These are phyloP conservation scores for Datisca glomerata DNA, from an alignment of 306 rosid genomes.

Conservation along the genomic window DNA sequence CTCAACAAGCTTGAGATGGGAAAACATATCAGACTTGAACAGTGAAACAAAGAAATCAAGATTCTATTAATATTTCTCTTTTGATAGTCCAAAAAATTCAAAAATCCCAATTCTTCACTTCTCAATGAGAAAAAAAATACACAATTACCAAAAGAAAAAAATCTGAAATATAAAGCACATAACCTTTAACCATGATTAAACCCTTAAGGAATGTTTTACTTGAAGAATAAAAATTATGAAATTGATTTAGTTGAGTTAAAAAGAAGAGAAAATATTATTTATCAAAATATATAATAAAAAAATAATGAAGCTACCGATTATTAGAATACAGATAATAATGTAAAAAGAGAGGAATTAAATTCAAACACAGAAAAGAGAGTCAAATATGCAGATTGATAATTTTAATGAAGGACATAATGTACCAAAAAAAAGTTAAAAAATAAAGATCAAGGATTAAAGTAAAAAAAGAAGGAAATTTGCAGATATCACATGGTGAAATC, in stretches of 20 bases:
- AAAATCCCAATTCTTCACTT: conserved; percentile 5
- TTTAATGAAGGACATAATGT: conserved; percentile 4
- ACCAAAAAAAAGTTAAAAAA: conserved; percentile 11
- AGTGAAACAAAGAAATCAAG: conserved; percentile 23
- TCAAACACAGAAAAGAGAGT: conserved; percentile 12
- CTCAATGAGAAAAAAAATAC: not conserved
- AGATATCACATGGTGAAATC: conserved; percentile 4
- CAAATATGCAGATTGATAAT: conserved; percentile 5
- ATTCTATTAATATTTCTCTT: conserved; percentile 27
- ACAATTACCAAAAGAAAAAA: not conserved
- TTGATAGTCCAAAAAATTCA: conserved; percentile 15
- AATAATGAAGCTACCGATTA: no score
- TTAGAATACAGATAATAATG: no score
- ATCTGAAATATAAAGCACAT: not conserved
- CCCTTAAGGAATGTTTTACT: not conserved
- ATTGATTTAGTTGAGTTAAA: not conserved
- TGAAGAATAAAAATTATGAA: not conserved
- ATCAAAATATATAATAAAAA: not conserved
- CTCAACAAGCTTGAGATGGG: conserved; percentile 8
- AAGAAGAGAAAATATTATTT: not conserved
- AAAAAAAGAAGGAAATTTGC: conserved; percentile 3
- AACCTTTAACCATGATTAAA: not conserved
- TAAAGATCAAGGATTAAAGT: conserved; percentile 7
- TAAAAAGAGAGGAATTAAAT: no score
- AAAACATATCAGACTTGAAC: conserved; percentile 13